phyloP scores from a whole-genome alignment of 2,329 filamentous ascomycete genomes.

The Mariannaea sp. region DNA sequence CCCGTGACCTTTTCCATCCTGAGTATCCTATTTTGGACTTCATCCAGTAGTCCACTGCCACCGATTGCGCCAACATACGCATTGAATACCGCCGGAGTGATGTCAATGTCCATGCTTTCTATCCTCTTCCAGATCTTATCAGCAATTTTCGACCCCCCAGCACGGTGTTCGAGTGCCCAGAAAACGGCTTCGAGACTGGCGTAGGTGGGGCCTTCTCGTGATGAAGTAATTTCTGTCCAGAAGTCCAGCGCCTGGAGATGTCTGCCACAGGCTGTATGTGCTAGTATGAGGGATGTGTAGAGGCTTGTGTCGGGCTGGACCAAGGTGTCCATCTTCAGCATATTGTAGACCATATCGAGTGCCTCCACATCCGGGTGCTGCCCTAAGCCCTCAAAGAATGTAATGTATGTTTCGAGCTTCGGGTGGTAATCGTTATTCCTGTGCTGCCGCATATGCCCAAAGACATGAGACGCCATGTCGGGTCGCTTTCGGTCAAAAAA shows the following conservation, averaged over 20 bases:
- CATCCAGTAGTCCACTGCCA: constrained; percentile 71
- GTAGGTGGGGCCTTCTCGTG: constrained; percentile 84
- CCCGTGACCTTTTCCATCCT: constrained; percentile 70
- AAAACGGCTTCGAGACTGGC: constrained; percentile 81
- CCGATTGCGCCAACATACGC: constrained; percentile 79
- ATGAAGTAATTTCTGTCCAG: constrained; percentile 83
- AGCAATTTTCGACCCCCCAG: constrained; percentile 62
- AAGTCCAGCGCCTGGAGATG: constrained; percentile 72
- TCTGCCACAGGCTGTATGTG: constrained; percentile 73
- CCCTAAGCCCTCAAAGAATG: constrained; percentile 77
- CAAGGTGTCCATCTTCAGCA: constrained; percentile 89
- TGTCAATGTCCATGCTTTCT: constrained; percentile 74
- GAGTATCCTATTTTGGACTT: constrained; percentile 68
- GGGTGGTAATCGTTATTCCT: constrained; percentile 67
- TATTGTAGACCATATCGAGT: constrained; percentile 81
- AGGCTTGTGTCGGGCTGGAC: constrained; percentile 77
- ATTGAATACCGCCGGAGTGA: constrained; percentile 74
- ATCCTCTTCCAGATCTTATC: constrained; percentile 74
- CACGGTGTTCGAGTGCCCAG: constrained; percentile 70
- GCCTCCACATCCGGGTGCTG: constrained; percentile 58
- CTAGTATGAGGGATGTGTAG: constrained; percentile 85
- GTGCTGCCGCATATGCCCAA: constrained; percentile 91
- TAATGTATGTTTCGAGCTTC: constrained; percentile 73
- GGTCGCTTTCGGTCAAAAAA: constrained; percentile 80
- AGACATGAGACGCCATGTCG: constrained; percentile 85